Percentiles rank a stretch among this genome's conserved stretches.
These are phyloP conservation scores for Malassezia japonica DNA, from an alignment of 1,284 basidiomycete species.

Conservation along the genomic window DNA sequence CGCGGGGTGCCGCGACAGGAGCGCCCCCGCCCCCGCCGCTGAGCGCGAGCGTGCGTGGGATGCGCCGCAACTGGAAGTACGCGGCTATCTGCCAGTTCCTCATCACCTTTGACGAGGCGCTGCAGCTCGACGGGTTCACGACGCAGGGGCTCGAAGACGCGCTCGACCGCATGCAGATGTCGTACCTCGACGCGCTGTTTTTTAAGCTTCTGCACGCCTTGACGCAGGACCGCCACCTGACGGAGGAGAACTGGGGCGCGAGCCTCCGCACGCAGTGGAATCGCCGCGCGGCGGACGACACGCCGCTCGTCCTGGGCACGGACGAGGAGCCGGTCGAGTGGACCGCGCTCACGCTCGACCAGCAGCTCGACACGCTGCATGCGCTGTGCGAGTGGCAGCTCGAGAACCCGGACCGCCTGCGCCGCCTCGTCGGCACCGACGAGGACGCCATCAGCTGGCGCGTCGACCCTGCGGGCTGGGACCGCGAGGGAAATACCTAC, in stretches of 20 bases:
- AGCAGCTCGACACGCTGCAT: conserved; percentile 38
- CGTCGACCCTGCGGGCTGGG: conserved; percentile 76
- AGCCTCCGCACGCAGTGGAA: conserved; percentile 26
- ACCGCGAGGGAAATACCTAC: conserved; percentile 69
- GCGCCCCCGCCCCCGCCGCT: not conserved
- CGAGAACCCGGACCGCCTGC: conserved; percentile 52
- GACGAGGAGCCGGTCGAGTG: conserved; percentile 44
- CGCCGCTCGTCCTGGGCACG: conserved; percentile 21
- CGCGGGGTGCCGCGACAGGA: not conserved
- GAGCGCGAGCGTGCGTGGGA: conserved; percentile 3
- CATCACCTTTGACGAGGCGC: conserved; percentile 45
- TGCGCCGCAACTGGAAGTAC: conserved; percentile 43
- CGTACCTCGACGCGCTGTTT: not conserved
- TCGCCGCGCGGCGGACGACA: conserved; percentile 19
- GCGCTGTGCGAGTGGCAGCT: conserved; percentile 54
- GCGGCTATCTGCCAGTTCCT: conserved; percentile 46
- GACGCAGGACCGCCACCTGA: not conserved
- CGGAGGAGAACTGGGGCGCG: conserved; percentile 26
- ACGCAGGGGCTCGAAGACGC: conserved; percentile 50
- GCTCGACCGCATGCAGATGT: conserved; percentile 1
- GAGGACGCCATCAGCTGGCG: conserved; percentile 52
- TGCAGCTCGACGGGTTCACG: conserved; percentile 40
- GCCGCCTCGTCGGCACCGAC: conserved; percentile 52
- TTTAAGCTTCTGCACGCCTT: not conserved
- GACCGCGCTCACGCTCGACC: conserved; percentile 49